Conservation (phyloP, 148 eudicot species). For the Chenopodium quinoa region DNA sequence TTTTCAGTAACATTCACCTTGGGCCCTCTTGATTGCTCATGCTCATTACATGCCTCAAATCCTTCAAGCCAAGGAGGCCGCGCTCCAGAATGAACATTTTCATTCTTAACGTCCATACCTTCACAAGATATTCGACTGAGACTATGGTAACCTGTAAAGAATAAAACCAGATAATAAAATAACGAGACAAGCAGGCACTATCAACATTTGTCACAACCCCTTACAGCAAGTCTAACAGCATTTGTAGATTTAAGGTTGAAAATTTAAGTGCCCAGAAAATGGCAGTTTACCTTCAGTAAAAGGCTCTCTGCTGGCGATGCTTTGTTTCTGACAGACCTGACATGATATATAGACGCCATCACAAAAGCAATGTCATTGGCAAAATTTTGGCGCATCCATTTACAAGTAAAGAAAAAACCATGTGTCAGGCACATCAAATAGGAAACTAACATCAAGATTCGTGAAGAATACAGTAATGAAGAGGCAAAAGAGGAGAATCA, state of each 20-base stretch:
- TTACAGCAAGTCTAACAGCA: background rate
- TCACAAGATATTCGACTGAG: conserved; percentile 47
- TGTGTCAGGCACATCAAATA: background rate
- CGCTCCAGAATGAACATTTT: conserved; percentile 89
- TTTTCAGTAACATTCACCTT: conserved; percentile 19
- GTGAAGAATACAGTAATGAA: background rate
- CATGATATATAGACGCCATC: conserved; percentile 7
- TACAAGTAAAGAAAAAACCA: background rate
- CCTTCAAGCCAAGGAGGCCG: conserved; percentile 90
- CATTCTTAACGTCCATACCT: conserved; percentile 35
- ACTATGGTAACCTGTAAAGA: conserved; percentile 49
- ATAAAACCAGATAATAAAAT: conserved; percentile 16
- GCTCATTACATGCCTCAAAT: conserved; percentile 31
- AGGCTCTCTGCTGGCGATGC: conserved; percentile 34
- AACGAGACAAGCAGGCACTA: background rate
- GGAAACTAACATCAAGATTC: background rate
- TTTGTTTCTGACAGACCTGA: conserved; percentile 46
- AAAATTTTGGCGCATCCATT: background rate
- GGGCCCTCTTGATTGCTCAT: conserved; percentile 14
- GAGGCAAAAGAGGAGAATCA: background rate
- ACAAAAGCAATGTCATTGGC: background rate
- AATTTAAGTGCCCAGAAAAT: conserved; percentile 1
- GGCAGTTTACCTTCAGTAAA: conserved; percentile 51
- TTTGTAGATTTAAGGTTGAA: background rate
- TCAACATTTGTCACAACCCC: conserved; percentile 2